Evolutionary conservation across 2,329 filamentous ascomycete genomes (phyloP), one percentile per base, ranked within the genome.

Genomic region (Cordyceps cicadae): DNA sequence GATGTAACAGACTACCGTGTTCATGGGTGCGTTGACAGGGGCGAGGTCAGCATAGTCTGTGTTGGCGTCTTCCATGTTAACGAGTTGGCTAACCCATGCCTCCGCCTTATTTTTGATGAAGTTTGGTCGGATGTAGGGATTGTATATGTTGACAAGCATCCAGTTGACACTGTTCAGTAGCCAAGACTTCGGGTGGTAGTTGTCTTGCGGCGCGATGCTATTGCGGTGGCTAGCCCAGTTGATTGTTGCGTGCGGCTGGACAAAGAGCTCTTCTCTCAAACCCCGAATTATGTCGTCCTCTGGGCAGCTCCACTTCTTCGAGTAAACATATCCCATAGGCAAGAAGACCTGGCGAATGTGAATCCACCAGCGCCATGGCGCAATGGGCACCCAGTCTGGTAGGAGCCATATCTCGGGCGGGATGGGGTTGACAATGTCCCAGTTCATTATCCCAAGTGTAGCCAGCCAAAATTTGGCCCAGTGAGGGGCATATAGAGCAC

Each of bases 381-480:
- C 86, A 69, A 96, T 82, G 0, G 92, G 92, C 3, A 91, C 82
- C 91, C 91, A 96, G 72, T 96, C 90, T 0, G 92, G 92, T 3
- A 97, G 76, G 46, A 96, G 79, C 94, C 94, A 99, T 50, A 97
- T 73, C 76, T 99, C 94, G 0, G 94, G 90, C 1, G 94, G 94
- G 2, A 94, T 86, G 0, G 94, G 94, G 68, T 97, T 99, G 66
- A 97, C 92, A 62, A 94, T 86, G 60, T 96, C 91, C 92, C 93
- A 99, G 32, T 87, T 78, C 70, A 86, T 86, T 4, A 97, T 83
- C 17, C 92, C 92, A 63, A 99, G 75, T 3, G 95, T 81, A 45
- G 88, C 88, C 52, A 99, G 81, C 92, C 92, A 97, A 73, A 95
- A 95, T 71, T 99, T 99, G n/a, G 85, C 85, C 94, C 94, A 99